These are phyloP conservation scores for Handroanthus guayacan DNA, from an alignment of 257 asterid species.

Conservation along the genomic window DNA sequence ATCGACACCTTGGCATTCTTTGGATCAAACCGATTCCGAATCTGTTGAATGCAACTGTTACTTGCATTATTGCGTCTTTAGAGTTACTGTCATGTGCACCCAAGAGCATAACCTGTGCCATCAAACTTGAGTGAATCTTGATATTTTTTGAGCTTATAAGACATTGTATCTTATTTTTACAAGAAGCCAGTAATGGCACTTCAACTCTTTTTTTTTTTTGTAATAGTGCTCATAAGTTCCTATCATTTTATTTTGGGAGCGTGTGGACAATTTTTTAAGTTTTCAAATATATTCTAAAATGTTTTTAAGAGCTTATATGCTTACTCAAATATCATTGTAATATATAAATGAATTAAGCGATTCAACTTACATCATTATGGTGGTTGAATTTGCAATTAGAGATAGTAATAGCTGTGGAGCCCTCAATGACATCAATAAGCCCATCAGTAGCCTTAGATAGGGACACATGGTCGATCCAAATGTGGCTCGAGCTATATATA, in stretches of 20 bases:
- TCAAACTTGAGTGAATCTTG: not conserved
- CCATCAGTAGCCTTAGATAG: constrained; percentile 66
- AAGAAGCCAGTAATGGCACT: no score
- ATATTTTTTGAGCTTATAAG: no score
- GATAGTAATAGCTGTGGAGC: constrained; percentile 84
- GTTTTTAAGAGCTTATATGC: no score
- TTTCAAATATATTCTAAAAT: no score
- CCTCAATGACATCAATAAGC: constrained; percentile 78
- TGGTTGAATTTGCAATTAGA: constrained; percentile 92
- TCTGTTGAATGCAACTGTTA: constrained; percentile 80
- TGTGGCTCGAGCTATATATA: constrained; percentile 53
- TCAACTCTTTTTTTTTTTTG: no score
- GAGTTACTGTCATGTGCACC: constrained; percentile 66
- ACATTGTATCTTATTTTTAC: no score
- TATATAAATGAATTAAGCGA: not conserved
- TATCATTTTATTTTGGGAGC: no score
- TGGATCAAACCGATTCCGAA: constrained; percentile 80
- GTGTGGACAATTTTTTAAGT: no score
- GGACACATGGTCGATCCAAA: constrained; percentile 84
- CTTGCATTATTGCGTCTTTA: constrained; percentile 79
- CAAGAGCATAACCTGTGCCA: constrained; percentile 74
- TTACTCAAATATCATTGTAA: no score
- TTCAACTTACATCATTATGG: constrained; percentile 70
- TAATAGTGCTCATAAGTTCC: no score
- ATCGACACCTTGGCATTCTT: constrained; percentile 82